Base-by-base conservation (phyloP, 257 asterid genomes). In the Przewalskia tangutica region DNA sequence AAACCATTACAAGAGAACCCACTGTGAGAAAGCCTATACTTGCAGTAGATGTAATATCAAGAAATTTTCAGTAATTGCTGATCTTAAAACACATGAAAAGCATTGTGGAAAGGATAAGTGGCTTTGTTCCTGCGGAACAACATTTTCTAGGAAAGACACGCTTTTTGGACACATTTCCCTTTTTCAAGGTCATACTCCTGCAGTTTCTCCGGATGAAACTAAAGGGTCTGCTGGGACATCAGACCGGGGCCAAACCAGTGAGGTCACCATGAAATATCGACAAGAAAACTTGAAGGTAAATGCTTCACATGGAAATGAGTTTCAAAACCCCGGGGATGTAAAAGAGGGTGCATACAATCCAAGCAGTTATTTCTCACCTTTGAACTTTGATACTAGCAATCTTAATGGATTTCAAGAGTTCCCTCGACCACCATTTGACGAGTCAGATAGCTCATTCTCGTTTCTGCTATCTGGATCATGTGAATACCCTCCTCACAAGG, bases 101-200 rank as follows among this genome's bases (percentile, higher is more conserved):
- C 99, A 95, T 80, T 95, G 99, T 75, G 99, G 99, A 16, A 82
- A 91, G 83, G 98, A 95, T 81, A 91, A 90, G 82, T 95, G 99
- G 99, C 95, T 95, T 80, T 95, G 99, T 81, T 95, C 99, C 0
- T 95, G 99, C 48, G 99, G 99, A 50, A 95, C 99, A 5, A 95
- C 99, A 11, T 95, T 95, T 81, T 95, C 99, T 0, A 88, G 99
- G 90, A 95, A 95, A 86, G 99, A 95, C 86, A 95, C 94, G 84
- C 97, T 95, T 44, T 95, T 95, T 5, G 98, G 99, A 10, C 99
- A 95, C 80, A 88, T 95, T 60, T 83, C 93, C 18, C 97, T 95
- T 62, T 95, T 95, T 68, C 99, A 95, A 88, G 99, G 99, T 77
- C 99, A 95, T 42, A 89, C 97, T 13, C 98, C 99, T 12, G 98